These are phyloP conservation scores for Raffaelea arxii DNA, from an alignment of 2,329 filamentous ascomycete species.

Conservation along the genomic window DNA sequence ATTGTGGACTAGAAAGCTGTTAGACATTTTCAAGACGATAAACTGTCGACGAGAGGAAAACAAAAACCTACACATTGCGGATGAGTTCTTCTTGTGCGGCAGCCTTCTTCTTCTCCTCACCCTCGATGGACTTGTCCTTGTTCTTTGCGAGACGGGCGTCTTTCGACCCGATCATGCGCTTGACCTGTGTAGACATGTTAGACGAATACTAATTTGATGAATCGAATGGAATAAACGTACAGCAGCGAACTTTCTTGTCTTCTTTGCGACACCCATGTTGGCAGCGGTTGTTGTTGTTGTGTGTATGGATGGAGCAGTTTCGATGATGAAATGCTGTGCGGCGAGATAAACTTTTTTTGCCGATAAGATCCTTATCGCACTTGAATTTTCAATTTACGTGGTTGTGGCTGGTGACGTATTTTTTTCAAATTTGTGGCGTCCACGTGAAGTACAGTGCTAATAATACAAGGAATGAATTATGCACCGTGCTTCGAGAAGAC, in stretches of 20 bases:
- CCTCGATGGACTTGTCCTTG: constrained; percentile 47
- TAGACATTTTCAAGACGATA: too few species aligned
- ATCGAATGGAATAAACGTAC: constrained; percentile 1
- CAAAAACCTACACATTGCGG: constrained; percentile 11
- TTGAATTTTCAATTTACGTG: neutral
- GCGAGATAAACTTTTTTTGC: neutral
- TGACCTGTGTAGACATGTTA: constrained; percentile 39
- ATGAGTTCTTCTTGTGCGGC: constrained; percentile 12
- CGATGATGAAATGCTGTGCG: neutral
- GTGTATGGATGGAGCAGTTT: neutral
- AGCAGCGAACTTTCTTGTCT: constrained; percentile 77
- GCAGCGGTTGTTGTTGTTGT: too few species aligned
- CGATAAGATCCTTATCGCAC: neutral
- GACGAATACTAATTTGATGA: neutral
- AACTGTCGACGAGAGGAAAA: too few species aligned
- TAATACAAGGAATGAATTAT: too few species aligned
- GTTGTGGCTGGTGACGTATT: too few species aligned
- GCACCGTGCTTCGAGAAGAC: too few species aligned
- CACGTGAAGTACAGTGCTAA: too few species aligned
- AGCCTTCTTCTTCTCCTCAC: constrained; percentile 33
- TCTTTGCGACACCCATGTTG: constrained; percentile 79
- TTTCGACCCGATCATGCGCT: constrained; percentile 71
- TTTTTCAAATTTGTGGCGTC: too few species aligned
- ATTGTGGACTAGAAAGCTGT: constrained; percentile 12
- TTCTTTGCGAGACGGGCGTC: constrained; percentile 80